phyloP scores from a whole-genome alignment of 352 stramenopile species.

The Pythium phragmiticola region DNA sequence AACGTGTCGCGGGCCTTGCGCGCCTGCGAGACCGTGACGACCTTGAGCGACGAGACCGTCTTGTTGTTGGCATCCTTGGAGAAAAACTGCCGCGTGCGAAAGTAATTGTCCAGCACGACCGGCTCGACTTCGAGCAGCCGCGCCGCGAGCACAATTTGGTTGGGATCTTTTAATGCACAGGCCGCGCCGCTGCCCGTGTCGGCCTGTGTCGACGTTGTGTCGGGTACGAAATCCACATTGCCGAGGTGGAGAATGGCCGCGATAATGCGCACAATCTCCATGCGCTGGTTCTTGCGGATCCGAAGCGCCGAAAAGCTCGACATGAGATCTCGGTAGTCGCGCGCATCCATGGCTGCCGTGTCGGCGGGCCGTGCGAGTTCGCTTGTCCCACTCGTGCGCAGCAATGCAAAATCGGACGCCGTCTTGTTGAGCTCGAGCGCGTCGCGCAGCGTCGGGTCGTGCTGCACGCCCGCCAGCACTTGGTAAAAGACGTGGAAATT shows the following conservation, averaged over 20 bases:
- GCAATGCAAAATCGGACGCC: constrained; percentile 54
- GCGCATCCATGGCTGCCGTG: constrained; percentile 49
- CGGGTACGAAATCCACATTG: constrained; percentile 76
- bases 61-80: constrained; percentile 69
- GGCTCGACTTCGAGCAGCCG: constrained; percentile 77
- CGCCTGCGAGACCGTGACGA: constrained; percentile 77
- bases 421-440: constrained; percentile 62
- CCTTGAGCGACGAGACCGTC: constrained; percentile 76
- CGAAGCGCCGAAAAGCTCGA: constrained; percentile 76
- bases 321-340: constrained; percentile 78
- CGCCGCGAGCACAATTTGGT: constrained; percentile 62
- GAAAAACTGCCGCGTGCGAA: constrained; percentile 80
- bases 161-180: constrained; percentile 64
- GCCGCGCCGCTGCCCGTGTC: constrained; percentile 30
- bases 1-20: constrained; percentile 73
- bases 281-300: constrained; percentile 75
- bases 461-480: constrained; percentile 71
- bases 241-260: constrained; percentile 73
- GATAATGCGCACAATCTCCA: constrained; percentile 79
- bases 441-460: constrained; percentile 68
- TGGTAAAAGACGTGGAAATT: constrained; percentile 96
- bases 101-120: constrained; percentile 84
- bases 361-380: constrained; percentile 44
- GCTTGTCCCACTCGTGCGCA: constrained; percentile 35
- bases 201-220: constrained; percentile 20